Conservation (phyloP, 768 basidiomycete species). For the Terana coerulea region DNA sequence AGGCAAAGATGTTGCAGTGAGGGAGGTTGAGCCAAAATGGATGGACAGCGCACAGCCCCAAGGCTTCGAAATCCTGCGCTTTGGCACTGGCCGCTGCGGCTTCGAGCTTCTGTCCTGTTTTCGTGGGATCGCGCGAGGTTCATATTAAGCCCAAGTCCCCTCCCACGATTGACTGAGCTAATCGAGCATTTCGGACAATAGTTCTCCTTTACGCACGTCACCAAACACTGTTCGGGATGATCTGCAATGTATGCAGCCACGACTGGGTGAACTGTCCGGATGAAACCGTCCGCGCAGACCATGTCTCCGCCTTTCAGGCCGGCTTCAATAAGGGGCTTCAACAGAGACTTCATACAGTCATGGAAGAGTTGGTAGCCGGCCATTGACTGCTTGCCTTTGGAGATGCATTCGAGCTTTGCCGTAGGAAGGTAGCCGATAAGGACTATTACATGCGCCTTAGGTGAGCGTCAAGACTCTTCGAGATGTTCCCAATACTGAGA, state of each 20-base stretch:
- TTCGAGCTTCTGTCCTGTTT: background rate
- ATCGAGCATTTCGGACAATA: conserved; percentile 23
- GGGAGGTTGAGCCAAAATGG: conserved; percentile 38
- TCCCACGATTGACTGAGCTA: conserved; percentile 10
- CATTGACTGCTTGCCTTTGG: background rate
- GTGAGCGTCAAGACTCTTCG: conserved; percentile 17
- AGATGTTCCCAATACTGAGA: conserved; percentile 29
- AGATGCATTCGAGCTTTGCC: conserved; percentile 25
- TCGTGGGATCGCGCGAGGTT: conserved; percentile 1
- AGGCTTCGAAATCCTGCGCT: conserved; percentile 2
- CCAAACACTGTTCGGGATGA: conserved; percentile 27
- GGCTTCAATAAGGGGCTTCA: conserved; percentile 19
- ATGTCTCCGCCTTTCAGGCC: conserved; percentile 21
- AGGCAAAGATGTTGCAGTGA: conserved; percentile 34
- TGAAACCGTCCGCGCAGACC: conserved; percentile 19
- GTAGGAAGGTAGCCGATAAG: conserved; percentile 30
- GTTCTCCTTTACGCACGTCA: conserved; percentile 16
- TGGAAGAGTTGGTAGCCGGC: conserved; percentile 22
- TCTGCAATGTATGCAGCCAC: conserved; percentile 24
- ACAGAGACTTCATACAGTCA: conserved; percentile 15
- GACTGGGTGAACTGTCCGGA: conserved; percentile 20
- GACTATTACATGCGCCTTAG: conserved; percentile 14
- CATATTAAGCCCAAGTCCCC: background rate
- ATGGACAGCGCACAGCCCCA: conserved; percentile 15
- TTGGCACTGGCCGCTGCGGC: background rate